Evolutionary conservation across 805 yeast genomes (phyloP).

Genomic region (Zygoascus tannicola): DNA sequence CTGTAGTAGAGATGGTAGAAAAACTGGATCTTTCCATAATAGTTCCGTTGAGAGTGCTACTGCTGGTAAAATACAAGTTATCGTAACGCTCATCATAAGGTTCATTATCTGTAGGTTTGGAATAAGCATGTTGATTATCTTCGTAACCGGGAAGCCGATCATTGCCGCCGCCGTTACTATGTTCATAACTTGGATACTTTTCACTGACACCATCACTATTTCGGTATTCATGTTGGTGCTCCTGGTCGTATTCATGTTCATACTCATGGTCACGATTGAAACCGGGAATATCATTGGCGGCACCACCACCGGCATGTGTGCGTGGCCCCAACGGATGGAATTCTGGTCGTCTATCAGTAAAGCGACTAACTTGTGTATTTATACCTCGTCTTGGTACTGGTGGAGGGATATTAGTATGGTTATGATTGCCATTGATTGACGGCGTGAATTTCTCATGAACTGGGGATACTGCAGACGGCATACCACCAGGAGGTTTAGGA

Average conservation of each 20-base stretch:
- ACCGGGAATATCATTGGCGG: neutral
- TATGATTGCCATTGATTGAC: neutral
- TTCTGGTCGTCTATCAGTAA: constrained; percentile 11
- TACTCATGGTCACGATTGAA: neutral
- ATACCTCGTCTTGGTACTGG: constrained; percentile 1
- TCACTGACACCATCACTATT: no score
- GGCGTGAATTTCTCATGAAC: constrained; percentile 14
- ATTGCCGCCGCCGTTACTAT: neutral
- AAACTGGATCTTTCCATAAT: no score
- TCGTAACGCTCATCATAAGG: no score
- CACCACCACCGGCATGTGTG: neutral
- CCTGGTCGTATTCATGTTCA: neutral
- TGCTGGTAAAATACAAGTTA: no score
- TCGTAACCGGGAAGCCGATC: no score
- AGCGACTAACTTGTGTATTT: constrained; percentile 6
- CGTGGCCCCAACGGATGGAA: constrained; percentile 16
- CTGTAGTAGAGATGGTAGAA: no score
- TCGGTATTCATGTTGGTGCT: no score
- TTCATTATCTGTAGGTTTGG: no score
- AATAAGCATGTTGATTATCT: no score
- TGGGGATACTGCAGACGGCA: constrained; percentile 8
- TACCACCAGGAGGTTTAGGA: constrained; percentile 17
- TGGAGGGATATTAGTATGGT: constrained; percentile 1
- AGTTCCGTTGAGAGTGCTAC: no score
- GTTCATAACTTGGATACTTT: no score